phyloP scores from a whole-genome alignment of 2,329 filamentous ascomycete species.

The Penicillium sp. region DNA sequence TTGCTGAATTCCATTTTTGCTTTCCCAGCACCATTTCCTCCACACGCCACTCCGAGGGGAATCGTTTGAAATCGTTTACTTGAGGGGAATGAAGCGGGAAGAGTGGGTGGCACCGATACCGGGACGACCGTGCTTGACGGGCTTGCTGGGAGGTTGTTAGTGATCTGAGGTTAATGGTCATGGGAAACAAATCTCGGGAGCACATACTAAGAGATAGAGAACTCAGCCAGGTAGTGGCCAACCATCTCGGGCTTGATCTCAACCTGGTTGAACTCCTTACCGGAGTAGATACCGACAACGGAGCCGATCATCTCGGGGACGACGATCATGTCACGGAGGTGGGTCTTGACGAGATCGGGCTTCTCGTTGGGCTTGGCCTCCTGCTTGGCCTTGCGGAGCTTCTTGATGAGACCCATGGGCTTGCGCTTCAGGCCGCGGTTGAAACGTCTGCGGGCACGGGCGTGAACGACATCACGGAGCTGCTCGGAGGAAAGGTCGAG shows the following conservation, averaged over 20 bases:
- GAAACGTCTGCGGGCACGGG: slow-evolving; percentile 96
- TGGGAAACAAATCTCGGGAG: background rate
- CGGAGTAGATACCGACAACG: slow-evolving; percentile 98
- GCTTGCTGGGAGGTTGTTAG: slow-evolving; percentile 73
- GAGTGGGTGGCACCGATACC: slow-evolving; percentile 99
- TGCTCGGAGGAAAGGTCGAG: slow-evolving; percentile 98
- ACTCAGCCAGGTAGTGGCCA: slow-evolving; percentile 98
- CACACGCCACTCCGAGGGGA: slow-evolving; percentile 40
- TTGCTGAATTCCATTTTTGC: slow-evolving; percentile 35
- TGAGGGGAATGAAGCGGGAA: slow-evolving; percentile 99
- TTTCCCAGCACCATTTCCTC: slow-evolving; percentile 39
- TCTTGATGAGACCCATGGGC: slow-evolving; percentile 99
- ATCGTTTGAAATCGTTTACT: slow-evolving; percentile 64
- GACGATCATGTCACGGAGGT: slow-evolving; percentile 99
- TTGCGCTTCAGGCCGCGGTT: slow-evolving; percentile 99
- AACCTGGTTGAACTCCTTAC: slow-evolving; percentile 99
- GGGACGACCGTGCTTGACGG: slow-evolving; percentile 99
- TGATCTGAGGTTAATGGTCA: background rate
- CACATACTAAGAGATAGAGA: slow-evolving; percentile 99
- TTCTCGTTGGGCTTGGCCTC: slow-evolving; percentile 99
- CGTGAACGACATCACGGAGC: slow-evolving; percentile 99
- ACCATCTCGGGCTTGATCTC: slow-evolving; percentile 99
- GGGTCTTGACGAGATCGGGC: slow-evolving; percentile 98
- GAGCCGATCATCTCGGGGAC: slow-evolving; percentile 99
- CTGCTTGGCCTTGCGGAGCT: slow-evolving; percentile 99